Percentiles rank a stretch among this genome's conserved stretches.
phyloP scores from a whole-genome alignment of 352 stramenopile genomes.

The Pythium pectinolyticum region DNA sequence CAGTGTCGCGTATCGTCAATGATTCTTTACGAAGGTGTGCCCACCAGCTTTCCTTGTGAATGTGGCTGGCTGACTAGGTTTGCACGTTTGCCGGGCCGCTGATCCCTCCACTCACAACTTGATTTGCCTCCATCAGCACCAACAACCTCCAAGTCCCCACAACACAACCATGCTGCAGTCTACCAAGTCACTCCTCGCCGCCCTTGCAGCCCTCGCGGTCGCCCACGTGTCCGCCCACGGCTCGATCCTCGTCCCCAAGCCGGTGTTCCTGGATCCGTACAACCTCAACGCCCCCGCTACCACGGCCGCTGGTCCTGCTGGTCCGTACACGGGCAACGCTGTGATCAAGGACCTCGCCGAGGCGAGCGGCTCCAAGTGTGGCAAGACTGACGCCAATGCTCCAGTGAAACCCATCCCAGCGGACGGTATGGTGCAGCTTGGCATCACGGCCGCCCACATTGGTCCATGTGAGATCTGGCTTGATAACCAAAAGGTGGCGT shows the following conservation, averaged over 20 bases:
- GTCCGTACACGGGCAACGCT: conserved; percentile 33
- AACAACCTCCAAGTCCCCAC: neutral
- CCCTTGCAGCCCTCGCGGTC: conserved; percentile 8
- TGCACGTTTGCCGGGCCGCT: neutral
- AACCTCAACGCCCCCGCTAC: conserved; percentile 24
- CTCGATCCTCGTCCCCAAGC: conserved; percentile 10
- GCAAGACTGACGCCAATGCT: conserved; percentile 35
- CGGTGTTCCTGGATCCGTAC: conserved; percentile 16
- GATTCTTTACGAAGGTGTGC: too few relatives aligned
- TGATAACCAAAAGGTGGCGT: conserved; percentile 33
- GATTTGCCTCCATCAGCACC: neutral
- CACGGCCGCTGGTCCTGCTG: conserved; percentile 17
- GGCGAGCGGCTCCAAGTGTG: conserved; percentile 35
- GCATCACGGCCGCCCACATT: conserved; percentile 38
- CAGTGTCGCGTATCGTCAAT: too few relatives aligned
- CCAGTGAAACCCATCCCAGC: conserved; percentile 27
- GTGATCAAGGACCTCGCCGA: conserved; percentile 34
- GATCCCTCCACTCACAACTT: neutral
- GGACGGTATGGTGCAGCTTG: conserved; percentile 26
- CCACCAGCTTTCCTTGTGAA: neutral
- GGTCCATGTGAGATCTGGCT: conserved; percentile 51
- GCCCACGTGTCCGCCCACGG: conserved; percentile 15
- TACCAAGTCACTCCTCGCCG: neutral
- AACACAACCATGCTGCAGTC: neutral
- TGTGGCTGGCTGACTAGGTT: neutral